These are phyloP conservation scores for Yamadazyma triangularis DNA, from an alignment of 1,139 yeast genomes.

Conservation along the genomic window DNA sequence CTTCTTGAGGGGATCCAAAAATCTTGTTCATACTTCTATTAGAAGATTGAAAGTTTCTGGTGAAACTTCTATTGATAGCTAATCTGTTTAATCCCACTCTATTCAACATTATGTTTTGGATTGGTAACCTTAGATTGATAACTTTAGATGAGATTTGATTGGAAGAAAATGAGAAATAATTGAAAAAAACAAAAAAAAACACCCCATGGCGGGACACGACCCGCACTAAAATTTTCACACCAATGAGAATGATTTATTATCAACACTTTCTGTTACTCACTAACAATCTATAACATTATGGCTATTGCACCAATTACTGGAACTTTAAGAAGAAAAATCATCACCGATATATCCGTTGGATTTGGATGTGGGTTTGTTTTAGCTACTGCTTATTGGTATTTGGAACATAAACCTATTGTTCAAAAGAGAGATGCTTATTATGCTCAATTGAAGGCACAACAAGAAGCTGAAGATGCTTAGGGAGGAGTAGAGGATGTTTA, in stretches of 20 bases:
- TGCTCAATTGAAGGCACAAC: slow-evolving; percentile 67
- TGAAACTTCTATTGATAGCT: not conserved
- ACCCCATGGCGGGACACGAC: no score
- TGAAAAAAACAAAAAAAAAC: no score
- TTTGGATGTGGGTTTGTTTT: slow-evolving; percentile 38
- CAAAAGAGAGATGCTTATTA: slow-evolving; percentile 82
- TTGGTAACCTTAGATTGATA: no score
- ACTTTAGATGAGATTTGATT: no score
- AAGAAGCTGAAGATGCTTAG: slow-evolving; percentile 65
- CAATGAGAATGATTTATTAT: no score
- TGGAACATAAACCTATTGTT: slow-evolving; percentile 64
- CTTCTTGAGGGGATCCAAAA: slow-evolving; percentile 58
- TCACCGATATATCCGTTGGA: slow-evolving; percentile 76
- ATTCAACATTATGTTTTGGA: not conserved
- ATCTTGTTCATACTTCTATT: slow-evolving; percentile 29
- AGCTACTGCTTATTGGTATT: slow-evolving; percentile 32
- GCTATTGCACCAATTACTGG: slow-evolving; percentile 92
- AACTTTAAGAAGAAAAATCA: slow-evolving; percentile 73
- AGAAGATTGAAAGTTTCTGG: slow-evolving; percentile 39
- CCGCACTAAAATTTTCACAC: not conserved
- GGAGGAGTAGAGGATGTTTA: no score
- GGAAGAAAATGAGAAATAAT: no score
- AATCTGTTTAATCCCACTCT: not conserved
- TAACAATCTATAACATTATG: slow-evolving; percentile 31
- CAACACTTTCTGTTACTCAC: not conserved